phyloP scores from a whole-genome alignment of 2,329 filamentous ascomycete genomes.

The Colletotrichum costaricense region DNA sequence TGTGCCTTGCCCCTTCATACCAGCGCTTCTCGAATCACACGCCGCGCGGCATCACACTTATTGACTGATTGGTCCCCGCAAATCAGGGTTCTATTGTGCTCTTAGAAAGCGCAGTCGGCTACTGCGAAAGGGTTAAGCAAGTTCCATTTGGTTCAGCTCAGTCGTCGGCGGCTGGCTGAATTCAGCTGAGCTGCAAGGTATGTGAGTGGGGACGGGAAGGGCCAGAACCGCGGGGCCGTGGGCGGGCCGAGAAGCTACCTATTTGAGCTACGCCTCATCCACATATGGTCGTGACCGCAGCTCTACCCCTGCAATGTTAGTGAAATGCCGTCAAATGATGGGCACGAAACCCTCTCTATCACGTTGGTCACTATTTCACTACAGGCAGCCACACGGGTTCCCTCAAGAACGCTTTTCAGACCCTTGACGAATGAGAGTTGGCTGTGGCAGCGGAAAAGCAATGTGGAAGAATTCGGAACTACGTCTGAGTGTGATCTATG shows the following conservation, averaged over 20 bases:
- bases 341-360: not conserved
- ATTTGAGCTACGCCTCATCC: not conserved
- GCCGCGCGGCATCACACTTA: not conserved
- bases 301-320: not conserved
- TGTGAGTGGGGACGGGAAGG: not conserved
- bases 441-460: not conserved
- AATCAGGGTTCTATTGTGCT: not conserved
- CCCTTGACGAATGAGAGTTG: not conserved
- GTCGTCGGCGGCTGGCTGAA: not conserved
- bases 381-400: not conserved
- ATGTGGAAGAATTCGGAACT: not conserved
- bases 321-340: not conserved
- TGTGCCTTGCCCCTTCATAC: not conserved
- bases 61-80: not conserved
- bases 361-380: not conserved
- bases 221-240: not conserved
- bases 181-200: not conserved
- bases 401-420: not conserved
- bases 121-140: not conserved
- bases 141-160: not conserved
- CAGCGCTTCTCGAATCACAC: not conserved
- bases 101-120: not conserved
- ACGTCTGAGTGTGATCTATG: not conserved
- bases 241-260: not conserved
- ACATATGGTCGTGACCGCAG: not conserved